phyloP scores from a whole-genome alignment of 2,329 filamentous ascomycete genomes.

The Penicillium sp. region DNA sequence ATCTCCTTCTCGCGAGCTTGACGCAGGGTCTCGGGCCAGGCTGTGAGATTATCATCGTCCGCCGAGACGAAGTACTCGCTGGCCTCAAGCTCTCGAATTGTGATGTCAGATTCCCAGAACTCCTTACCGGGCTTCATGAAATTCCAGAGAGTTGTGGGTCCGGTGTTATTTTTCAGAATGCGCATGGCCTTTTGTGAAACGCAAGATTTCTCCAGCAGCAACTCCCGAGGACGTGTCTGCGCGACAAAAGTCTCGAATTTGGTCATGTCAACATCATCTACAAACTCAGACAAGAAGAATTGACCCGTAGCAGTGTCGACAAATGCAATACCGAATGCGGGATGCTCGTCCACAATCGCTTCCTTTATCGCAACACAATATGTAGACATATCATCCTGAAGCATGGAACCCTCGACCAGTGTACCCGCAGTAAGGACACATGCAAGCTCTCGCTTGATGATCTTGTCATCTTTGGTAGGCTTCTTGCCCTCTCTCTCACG shows the following conservation, averaged over 20 bases:
- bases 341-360: conserved; percentile 65
- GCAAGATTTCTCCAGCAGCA: conserved; percentile 82
- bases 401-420: conserved; percentile 91
- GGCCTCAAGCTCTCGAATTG: conserved; percentile 75
- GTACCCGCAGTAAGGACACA: conserved; percentile 91
- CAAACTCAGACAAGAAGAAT: conserved; percentile 88
- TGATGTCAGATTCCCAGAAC: conserved; percentile 85
- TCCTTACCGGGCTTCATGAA: conserved; percentile 81
- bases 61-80: conserved; percentile 73
- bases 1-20: conserved; percentile 75
- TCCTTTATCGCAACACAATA: conserved; percentile 96
- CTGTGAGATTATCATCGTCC: conserved; percentile 58
- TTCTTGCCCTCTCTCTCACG: conserved; percentile 72
- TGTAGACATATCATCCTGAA: conserved; percentile 96
- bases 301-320: conserved; percentile 94
- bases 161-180: conserved; percentile 94
- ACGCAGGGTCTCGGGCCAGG: conserved; percentile 75
- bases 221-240: conserved; percentile 82
- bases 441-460: conserved; percentile 86
- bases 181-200: conserved; percentile 86
- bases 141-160: conserved; percentile 93
- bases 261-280: conserved; percentile 88
- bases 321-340: conserved; percentile 88
- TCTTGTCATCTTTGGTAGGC: conserved; percentile 74
- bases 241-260: conserved; percentile 97